Evolutionary conservation across 208 protist genomes (phyloP).

Genomic region (Leishmania gerbilli): DNA sequence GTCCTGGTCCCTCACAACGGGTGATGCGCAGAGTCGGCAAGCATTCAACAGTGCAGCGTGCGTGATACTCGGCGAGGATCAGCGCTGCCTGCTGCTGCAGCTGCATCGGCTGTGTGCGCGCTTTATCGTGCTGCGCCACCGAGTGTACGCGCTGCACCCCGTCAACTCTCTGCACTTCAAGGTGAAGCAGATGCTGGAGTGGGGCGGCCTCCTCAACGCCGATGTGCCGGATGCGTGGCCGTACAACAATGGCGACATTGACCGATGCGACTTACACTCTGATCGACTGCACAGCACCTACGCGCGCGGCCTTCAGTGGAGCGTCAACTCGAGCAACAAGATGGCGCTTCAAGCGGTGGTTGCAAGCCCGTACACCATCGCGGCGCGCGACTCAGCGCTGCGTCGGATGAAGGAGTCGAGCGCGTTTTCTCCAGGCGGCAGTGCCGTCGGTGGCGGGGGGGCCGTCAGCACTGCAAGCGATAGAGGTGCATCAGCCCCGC

Average conservation of each 20-base stretch:
- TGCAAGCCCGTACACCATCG: not conserved
- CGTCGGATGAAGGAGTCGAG: not conserved
- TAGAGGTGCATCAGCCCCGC: not conserved
- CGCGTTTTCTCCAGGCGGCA: not conserved
- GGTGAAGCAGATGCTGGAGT: conserved; percentile 39
- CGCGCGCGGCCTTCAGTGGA: conserved; percentile 3
- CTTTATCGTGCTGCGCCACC: conserved; percentile 23
- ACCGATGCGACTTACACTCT: conserved; percentile 21
- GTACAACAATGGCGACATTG: not conserved
- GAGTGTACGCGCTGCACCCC: conserved; percentile 19
- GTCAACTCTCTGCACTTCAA: conserved; percentile 30
- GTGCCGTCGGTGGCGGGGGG: not conserved
- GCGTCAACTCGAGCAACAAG: conserved; percentile 10
- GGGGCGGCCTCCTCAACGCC: conserved; percentile 19
- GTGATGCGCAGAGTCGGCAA: not conserved
- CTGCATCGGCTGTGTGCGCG: conserved; percentile 25
- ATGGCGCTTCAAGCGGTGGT: not conserved
- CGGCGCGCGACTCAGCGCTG: conserved; percentile 3
- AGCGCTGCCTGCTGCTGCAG: conserved; percentile 22
- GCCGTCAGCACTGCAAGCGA: not conserved
- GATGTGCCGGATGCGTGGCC: conserved; percentile 10
- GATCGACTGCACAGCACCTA: conserved; percentile 12
- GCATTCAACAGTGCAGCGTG: conserved; percentile 17
- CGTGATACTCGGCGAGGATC: conserved; percentile 18
- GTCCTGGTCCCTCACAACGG: conserved; percentile 25